Conservation (phyloP, 2,329 filamentous ascomycete genomes). For the Dactylellina sp. region DNA sequence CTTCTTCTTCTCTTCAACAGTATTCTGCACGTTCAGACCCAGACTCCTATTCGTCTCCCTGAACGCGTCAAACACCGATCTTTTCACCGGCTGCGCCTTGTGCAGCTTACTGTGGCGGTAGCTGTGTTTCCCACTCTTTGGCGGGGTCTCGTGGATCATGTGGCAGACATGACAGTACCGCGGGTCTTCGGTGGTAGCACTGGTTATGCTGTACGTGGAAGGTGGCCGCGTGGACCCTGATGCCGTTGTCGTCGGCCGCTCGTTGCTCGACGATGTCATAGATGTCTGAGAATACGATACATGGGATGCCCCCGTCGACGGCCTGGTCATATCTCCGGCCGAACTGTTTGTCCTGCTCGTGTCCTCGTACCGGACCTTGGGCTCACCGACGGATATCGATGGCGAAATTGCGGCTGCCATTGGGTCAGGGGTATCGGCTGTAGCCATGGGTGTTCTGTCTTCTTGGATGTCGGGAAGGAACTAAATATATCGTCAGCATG, state of each 20-base stretch:
- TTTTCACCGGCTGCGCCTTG: slow-evolving; percentile 33
- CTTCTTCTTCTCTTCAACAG: slow-evolving; percentile 37
- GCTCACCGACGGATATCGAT: slow-evolving; percentile 18
- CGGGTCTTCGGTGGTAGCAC: slow-evolving; percentile 36
- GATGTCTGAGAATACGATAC: slow-evolving; percentile 45
- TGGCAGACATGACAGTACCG: slow-evolving; percentile 52
- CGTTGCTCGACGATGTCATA: slow-evolving; percentile 31
- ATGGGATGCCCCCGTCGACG: slow-evolving; percentile 45
- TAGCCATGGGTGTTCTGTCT: slow-evolving; percentile 27
- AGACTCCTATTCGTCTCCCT: slow-evolving; percentile 49
- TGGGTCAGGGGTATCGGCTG: slow-evolving; percentile 20
- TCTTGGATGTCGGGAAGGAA: slow-evolving; percentile 29
- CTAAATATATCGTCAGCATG: slow-evolving; percentile 2
- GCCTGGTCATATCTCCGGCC: slow-evolving; percentile 38
- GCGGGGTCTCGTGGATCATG: slow-evolving; percentile 46
- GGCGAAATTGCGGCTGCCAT: slow-evolving; percentile 10
- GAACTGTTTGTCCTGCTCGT: slow-evolving; percentile 34
- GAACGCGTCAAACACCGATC: slow-evolving; percentile 46
- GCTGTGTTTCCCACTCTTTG: slow-evolving; percentile 32
- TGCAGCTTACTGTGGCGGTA: slow-evolving; percentile 44
- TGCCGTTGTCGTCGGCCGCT: slow-evolving; percentile 18
- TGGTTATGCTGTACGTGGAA: slow-evolving; percentile 36
- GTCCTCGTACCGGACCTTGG: slow-evolving; percentile 29
- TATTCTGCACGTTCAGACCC: slow-evolving; percentile 23
- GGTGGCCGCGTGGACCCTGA: slow-evolving; percentile 40